phyloP scores from a whole-genome alignment of 2,329 filamentous ascomycete genomes.

The Fusarium marasasianum region DNA sequence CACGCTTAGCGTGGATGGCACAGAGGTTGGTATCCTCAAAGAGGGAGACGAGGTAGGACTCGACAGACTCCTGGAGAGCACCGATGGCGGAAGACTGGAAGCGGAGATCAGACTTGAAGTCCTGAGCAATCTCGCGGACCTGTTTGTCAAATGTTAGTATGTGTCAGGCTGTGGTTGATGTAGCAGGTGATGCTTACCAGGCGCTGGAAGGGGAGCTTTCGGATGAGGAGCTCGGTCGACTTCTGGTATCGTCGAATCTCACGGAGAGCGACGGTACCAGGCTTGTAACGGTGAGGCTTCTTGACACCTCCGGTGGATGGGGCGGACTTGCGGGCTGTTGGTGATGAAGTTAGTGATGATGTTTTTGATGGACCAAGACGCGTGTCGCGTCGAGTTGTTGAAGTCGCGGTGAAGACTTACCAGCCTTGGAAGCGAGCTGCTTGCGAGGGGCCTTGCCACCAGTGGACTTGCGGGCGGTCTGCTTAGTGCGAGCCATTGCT shows the following conservation, averaged over 20 bases:
- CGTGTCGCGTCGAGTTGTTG: slow-evolving; percentile 25
- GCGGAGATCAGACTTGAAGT: slow-evolving; percentile 94
- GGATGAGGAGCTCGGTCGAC: slow-evolving; percentile 93
- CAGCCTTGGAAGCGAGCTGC: slow-evolving; percentile 99
- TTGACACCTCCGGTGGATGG: slow-evolving; percentile 97
- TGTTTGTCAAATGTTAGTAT: slow-evolving; percentile 43
- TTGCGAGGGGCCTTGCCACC: slow-evolving; percentile 86
- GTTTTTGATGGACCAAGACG: slow-evolving; percentile 1
- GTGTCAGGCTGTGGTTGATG: neutral
- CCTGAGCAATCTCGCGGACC: slow-evolving; percentile 94
- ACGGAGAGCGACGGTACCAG: slow-evolving; percentile 94
- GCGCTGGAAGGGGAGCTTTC: slow-evolving; percentile 98
- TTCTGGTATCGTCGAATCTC: slow-evolving; percentile 99
- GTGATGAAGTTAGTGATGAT: slow-evolving; percentile 11
- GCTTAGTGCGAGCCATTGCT: slow-evolving; percentile 73
- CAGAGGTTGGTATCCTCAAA: slow-evolving; percentile 99
- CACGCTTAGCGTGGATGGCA: slow-evolving; percentile 99
- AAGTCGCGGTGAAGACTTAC: slow-evolving; percentile 33
- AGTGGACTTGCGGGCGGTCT: slow-evolving; percentile 79
- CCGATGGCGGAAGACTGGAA: slow-evolving; percentile 99
- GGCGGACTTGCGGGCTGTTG: slow-evolving; percentile 84
- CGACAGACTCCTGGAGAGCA: slow-evolving; percentile 96
- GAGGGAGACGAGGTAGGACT: slow-evolving; percentile 97
- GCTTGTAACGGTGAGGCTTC: slow-evolving; percentile 93
- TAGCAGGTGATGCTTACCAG: slow-evolving; percentile 65